A percentile compares a stretch with the other conserved stretches of the same genome.
Evolutionary conservation across 495 filamentous ascomycete species (phyloP).

Genomic region (Daldinia decipiens): DNA sequence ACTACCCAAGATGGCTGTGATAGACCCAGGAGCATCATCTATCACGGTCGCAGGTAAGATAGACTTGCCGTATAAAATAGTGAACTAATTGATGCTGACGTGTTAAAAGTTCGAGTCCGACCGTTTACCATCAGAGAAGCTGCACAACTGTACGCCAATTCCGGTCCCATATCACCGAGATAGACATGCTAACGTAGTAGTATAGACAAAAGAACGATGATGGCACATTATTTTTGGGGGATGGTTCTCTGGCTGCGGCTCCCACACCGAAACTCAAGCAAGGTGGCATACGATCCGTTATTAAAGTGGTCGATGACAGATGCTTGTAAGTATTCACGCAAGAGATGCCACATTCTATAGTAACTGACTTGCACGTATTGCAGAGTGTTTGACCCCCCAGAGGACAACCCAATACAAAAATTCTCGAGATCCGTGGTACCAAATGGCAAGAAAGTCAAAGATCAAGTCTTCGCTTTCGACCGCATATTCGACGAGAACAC

Average conservation of each 20-base stretch:
- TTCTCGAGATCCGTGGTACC: conserved; percentile 87
- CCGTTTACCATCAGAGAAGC: conserved; percentile 88
- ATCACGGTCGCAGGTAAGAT: conserved; percentile 49
- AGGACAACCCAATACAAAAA: conserved; percentile 93
- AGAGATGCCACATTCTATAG: neutral
- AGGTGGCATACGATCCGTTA: conserved; percentile 87
- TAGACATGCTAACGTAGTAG: conserved; percentile 30
- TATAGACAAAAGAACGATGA: conserved; percentile 81
- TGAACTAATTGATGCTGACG: conserved; percentile 22
- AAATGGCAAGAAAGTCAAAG: conserved; percentile 91
- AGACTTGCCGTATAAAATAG: conserved; percentile 53
- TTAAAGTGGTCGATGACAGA: conserved; percentile 96
- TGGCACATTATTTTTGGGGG: conserved; percentile 89
- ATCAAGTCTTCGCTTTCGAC: conserved; percentile 98
- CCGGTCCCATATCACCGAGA: conserved; percentile 15
- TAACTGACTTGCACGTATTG: conserved; percentile 9
- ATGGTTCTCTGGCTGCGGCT: conserved; percentile 87
- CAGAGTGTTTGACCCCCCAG: conserved; percentile 96
- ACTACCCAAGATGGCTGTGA: conserved; percentile 42
- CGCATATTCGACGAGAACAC: conserved; percentile 96
- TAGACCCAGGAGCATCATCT: conserved; percentile 56
- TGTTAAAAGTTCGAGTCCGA: conserved; percentile 80
- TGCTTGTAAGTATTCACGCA: conserved; percentile 81
- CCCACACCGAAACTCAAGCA: conserved; percentile 85
- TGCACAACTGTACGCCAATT: conserved; percentile 67